Evolutionary conservation across 352 stramenopile species (phyloP), one percentile per base, ranked within the genome.

Genomic region (Aphanomyces invadans): DNA sequence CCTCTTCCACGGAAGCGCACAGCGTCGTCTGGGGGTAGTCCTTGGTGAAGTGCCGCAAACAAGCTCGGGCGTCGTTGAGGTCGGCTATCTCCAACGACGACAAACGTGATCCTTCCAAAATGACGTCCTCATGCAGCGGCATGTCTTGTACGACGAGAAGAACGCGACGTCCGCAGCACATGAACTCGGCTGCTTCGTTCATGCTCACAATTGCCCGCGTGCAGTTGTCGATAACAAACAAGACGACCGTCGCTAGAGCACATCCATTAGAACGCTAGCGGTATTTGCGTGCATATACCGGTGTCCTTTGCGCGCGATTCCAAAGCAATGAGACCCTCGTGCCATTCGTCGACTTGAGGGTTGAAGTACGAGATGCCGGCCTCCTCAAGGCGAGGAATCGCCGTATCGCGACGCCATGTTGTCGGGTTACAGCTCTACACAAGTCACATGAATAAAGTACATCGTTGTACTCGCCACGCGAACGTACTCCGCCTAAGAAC

Each of bases 301-400:
- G 73, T 83, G 69, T 92, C 85, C 68, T 96, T 96, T 23, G 84
- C 86, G 28, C 70, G 70, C 4, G 84, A 77, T 65, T 96, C 88
- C 52, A 94, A 74, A 39, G 77, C 54, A n/a, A 95, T 87, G 53
- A 95, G 81, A 59, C 89, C 84, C 23, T 88, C 80, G 62, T 85
- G 82, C 88, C 88, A 95, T 51, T 95, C 85, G 64, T 95, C 87
- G 32, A 96, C 87, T 65, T 96, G 88, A 15, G 88, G 88, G 62
- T 95, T 95, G 69, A 83, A 96, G 71, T 88, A 96, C 19, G 73
- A 76, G 45, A 96, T 80, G 23, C 72, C 64, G 3, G 80, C 80
- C 0, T 69, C 74, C 11, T 89, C 76, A 10, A 96, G 78, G 42
- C 89, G 55, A 15, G 88, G 88, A 15, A 95, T 81, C 15, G 87